Conservation (phyloP, 2,329 filamentous ascomycete species). For the Penicillium sp. region DNA sequence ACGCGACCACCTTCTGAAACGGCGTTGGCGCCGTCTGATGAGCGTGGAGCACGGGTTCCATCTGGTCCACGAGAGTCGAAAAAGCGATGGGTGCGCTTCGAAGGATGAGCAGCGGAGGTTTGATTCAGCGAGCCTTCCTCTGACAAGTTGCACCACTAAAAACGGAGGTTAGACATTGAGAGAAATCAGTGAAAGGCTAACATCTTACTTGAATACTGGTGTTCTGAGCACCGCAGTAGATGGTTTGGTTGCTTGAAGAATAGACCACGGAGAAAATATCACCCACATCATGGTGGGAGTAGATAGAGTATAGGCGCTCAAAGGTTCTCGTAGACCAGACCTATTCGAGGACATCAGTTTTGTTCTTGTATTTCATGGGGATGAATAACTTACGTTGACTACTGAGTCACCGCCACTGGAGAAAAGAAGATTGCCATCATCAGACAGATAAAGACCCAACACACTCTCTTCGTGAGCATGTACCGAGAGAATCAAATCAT, state of each 20-base stretch:
- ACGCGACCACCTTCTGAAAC: slow-evolving; percentile 66
- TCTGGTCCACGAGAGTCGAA: slow-evolving; percentile 90
- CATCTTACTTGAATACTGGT: slow-evolving; percentile 75
- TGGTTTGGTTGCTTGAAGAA: slow-evolving; percentile 75
- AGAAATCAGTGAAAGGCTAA: not conserved
- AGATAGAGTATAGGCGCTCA: slow-evolving; percentile 82
- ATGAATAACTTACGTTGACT: slow-evolving; percentile 68
- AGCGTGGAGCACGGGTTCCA: slow-evolving; percentile 76
- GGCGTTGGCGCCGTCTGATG: slow-evolving; percentile 56
- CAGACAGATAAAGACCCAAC: slow-evolving; percentile 80
- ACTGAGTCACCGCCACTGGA: slow-evolving; percentile 93
- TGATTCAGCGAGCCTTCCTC: slow-evolving; percentile 64
- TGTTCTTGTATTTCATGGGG: slow-evolving; percentile 12
- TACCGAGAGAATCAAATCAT: slow-evolving; percentile 76
- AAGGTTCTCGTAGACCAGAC: slow-evolving; percentile 83
- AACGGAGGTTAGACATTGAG: slow-evolving; percentile 28
- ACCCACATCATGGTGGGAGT: slow-evolving; percentile 91
- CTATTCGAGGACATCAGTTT: slow-evolving; percentile 40
- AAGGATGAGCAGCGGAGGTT: slow-evolving; percentile 72
- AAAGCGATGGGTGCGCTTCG: slow-evolving; percentile 81
- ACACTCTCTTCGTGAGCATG: slow-evolving; percentile 93
- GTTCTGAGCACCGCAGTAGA: slow-evolving; percentile 93
- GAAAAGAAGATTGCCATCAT: slow-evolving; percentile 77
- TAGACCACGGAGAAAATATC: slow-evolving; percentile 97
- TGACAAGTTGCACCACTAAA: slow-evolving; percentile 77